Evolutionary conservation across 2,329 filamentous ascomycete genomes (phyloP).

Genomic region (Colletotrichum lupini): DNA sequence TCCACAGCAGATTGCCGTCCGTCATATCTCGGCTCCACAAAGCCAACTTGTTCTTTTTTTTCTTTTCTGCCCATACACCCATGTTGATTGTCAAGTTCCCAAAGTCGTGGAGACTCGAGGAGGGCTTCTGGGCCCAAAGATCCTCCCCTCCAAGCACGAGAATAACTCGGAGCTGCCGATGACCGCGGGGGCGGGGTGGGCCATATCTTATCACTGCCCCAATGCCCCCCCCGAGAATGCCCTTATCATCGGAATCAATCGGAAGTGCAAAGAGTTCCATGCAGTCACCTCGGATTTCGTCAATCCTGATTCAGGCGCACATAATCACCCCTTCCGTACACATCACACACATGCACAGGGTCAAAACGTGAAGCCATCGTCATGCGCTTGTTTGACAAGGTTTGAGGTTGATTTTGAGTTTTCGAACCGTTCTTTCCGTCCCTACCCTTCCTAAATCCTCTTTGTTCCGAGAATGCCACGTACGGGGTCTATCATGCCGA

Average conservation of each 20-base stretch:
- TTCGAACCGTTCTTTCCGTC: neutral
- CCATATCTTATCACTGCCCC: slow-evolving; percentile 10
- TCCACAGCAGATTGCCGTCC: slow-evolving; percentile 29
- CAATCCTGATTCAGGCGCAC: neutral
- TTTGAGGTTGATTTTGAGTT: slow-evolving; percentile 21
- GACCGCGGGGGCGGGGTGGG: neutral
- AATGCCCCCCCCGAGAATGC: slow-evolving; percentile 9
- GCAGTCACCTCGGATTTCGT: slow-evolving; percentile 16
- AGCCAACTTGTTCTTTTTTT: neutral
- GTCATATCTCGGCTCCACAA: slow-evolving; percentile 4
- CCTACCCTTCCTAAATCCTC: neutral
- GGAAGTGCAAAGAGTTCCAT: neutral
- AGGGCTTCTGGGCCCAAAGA: neutral
- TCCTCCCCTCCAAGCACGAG: slow-evolving; percentile 2
- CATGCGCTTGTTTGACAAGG: slow-evolving; percentile 19
- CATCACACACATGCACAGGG: neutral
- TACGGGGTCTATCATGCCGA: slow-evolving; percentile 18
- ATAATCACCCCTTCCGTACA: neutral
- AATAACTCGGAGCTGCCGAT: slow-evolving; percentile 24
- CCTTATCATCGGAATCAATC: slow-evolving; percentile 22
- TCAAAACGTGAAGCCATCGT: slow-evolving; percentile 33
- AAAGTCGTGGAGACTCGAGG: neutral
- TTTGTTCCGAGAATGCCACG: slow-evolving; percentile 2
- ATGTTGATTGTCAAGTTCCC: neutral
- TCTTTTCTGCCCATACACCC: neutral